Conservation (phyloP, 139 green algal genomes). For the Chlorella sp. region DNA sequence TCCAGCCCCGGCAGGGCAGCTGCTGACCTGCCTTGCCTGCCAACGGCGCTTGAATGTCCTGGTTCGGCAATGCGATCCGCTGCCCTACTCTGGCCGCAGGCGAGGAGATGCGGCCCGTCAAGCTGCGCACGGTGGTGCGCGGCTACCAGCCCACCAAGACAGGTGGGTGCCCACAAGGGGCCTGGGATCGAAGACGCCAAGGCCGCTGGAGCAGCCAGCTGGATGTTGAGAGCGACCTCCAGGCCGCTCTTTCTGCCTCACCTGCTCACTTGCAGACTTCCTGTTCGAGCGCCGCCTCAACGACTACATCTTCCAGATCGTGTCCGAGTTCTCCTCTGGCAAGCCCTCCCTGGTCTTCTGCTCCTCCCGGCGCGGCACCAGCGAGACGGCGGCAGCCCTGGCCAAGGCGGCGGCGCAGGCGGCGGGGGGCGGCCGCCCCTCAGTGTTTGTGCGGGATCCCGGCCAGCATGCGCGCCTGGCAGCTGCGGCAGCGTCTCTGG, state of each 20-base stretch:
- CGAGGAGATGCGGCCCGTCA: slow-evolving; percentile 88
- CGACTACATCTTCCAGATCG: slow-evolving; percentile 69
- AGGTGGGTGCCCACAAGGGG: background rate
- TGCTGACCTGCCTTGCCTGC: background rate
- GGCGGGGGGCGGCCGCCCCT: slow-evolving; percentile 15
- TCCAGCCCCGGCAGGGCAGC: slow-evolving; percentile 64
- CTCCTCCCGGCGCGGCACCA: slow-evolving; percentile 80
- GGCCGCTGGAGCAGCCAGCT: background rate
- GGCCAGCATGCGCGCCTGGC: slow-evolving; percentile 55
- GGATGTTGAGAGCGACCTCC: background rate
- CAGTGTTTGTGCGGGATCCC: slow-evolving; percentile 47
- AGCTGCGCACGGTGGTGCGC: slow-evolving; percentile 80
- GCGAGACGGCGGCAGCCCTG: slow-evolving; percentile 72
- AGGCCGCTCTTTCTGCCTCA: background rate
- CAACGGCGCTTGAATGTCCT: no score
- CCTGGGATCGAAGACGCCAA: background rate
- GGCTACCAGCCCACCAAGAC: slow-evolving; percentile 76
- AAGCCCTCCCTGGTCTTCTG: slow-evolving; percentile 95
- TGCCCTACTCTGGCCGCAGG: slow-evolving; percentile 35
- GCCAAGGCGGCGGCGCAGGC: slow-evolving; percentile 37
- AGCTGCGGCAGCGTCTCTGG: slow-evolving; percentile 20
- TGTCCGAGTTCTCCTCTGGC: slow-evolving; percentile 73
- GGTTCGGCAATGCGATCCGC: no score
- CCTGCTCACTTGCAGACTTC: slow-evolving; percentile 48
- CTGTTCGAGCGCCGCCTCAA: slow-evolving; percentile 87